Conservation (phyloP, 2,329 filamentous ascomycete species). For the Xylariaceae sp. region DNA sequence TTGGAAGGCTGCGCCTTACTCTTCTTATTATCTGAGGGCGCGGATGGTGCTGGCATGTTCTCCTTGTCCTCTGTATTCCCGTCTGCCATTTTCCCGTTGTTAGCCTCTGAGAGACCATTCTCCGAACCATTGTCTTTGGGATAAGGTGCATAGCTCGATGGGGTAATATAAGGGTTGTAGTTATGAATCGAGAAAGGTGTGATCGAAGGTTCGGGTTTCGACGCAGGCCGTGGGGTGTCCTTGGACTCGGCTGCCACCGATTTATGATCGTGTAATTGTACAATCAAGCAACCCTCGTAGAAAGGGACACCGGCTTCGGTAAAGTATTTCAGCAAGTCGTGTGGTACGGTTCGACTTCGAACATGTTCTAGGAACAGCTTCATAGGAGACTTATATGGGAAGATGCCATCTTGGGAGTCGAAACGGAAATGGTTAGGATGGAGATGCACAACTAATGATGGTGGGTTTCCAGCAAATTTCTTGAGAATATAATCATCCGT, state of each 20-base stretch:
- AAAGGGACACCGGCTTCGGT: slow-evolving; percentile 68
- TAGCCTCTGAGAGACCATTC: slow-evolving; percentile 21
- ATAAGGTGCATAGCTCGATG: slow-evolving; percentile 78
- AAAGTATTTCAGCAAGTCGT: slow-evolving; percentile 81
- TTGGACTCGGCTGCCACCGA: slow-evolving; percentile 58
- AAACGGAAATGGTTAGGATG: slow-evolving; percentile 85
- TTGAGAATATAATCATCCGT: slow-evolving; percentile 75
- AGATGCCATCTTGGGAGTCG: slow-evolving; percentile 89
- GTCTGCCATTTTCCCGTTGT: slow-evolving; percentile 37
- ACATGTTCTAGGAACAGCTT: slow-evolving; percentile 74
- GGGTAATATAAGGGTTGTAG: slow-evolving; percentile 83
- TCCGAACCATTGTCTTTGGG: slow-evolving; percentile 45
- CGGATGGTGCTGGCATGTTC: slow-evolving; percentile 49
- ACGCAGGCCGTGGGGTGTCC: slow-evolving; percentile 48
- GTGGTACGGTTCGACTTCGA: slow-evolving; percentile 71
- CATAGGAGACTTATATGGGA: slow-evolving; percentile 91
- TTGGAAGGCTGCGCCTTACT: slow-evolving; percentile 43
- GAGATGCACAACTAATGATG: slow-evolving; percentile 83
- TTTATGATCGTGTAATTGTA: slow-evolving; percentile 88
- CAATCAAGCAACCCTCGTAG: slow-evolving; percentile 93
- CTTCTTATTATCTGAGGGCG: slow-evolving; percentile 42
- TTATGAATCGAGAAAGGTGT: slow-evolving; percentile 85
- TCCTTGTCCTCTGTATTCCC: slow-evolving; percentile 51
- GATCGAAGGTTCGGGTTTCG: slow-evolving; percentile 54
- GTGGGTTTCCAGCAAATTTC: slow-evolving; percentile 69